Conservation (phyloP, 257 asterid genomes). For the Lantana camara region DNA sequence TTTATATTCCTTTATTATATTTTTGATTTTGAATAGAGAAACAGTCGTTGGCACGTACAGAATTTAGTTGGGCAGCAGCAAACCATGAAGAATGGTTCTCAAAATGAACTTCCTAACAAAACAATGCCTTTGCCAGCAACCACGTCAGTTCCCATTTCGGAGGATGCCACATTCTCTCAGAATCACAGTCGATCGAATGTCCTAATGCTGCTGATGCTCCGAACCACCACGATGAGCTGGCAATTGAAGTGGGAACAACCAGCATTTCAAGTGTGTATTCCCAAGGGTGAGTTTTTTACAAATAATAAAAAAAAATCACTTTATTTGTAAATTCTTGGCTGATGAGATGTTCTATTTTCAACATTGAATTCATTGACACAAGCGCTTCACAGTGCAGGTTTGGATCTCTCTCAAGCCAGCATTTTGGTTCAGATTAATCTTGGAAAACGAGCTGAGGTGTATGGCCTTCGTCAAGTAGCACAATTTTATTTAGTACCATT, state of each 20-base stretch:
- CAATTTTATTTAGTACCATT: not conserved
- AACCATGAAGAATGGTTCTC: constrained; percentile 56
- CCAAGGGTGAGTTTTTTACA: constrained; percentile 61
- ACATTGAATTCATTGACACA: constrained; percentile 70
- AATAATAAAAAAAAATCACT: constrained; percentile 1
- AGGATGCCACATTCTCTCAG: constrained; percentile 55
- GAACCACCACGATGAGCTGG: constrained; percentile 56
- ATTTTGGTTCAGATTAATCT: constrained; percentile 85
- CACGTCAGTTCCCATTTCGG: constrained; percentile 40
- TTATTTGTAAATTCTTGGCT: not conserved
- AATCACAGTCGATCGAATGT: constrained; percentile 54
- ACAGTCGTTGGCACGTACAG: constrained; percentile 86
- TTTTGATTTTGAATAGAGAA: constrained; percentile 56
- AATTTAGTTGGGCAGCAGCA: constrained; percentile 57
- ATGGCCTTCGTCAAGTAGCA: constrained; percentile 8
- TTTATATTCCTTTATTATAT: constrained; percentile 11
- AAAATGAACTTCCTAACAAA: constrained; percentile 49
- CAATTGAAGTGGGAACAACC: constrained; percentile 89
- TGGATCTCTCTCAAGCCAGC: constrained; percentile 85
- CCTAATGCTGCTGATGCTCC: constrained; percentile 52
- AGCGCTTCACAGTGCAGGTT: constrained; percentile 84
- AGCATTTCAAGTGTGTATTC: constrained; percentile 86
- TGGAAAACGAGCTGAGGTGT: constrained; percentile 72
- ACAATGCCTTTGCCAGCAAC: constrained; percentile 47
- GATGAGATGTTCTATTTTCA: constrained; percentile 11